phyloP scores from a whole-genome alignment of 257 asterid species.

The Solanum corneliomulleri region DNA sequence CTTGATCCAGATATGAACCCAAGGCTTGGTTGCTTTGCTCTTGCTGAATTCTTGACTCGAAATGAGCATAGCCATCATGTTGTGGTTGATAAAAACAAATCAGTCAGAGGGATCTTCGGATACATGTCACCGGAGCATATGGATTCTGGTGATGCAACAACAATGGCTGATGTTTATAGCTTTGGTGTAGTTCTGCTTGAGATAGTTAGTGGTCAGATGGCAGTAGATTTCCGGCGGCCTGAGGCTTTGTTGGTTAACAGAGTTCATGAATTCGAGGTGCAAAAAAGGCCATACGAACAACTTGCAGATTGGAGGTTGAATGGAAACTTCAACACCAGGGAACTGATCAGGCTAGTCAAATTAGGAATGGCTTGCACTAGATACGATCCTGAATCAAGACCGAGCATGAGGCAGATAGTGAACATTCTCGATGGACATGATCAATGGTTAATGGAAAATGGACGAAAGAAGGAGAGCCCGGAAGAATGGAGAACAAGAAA shows the following conservation, averaged over 20 bases:
- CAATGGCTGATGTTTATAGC: slow-evolving; percentile 88
- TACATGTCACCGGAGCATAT: slow-evolving; percentile 78
- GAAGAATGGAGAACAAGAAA: slow-evolving; percentile 74
- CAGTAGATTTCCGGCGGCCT: slow-evolving; percentile 63
- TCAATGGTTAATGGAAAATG: slow-evolving; percentile 37
- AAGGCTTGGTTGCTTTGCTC: slow-evolving; percentile 79
- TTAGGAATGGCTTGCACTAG: slow-evolving; percentile 72
- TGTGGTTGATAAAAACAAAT: slow-evolving; percentile 37
- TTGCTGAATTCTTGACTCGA: slow-evolving; percentile 74
- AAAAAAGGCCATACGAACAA: slow-evolving; percentile 33
- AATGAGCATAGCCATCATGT: slow-evolving; percentile 62
- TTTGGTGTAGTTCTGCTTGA: slow-evolving; percentile 83
- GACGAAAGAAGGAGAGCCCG: slow-evolving; percentile 29
- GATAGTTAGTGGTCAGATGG: slow-evolving; percentile 63
- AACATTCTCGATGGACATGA: slow-evolving; percentile 79
- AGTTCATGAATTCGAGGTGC: slow-evolving; percentile 37
- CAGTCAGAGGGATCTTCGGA: slow-evolving; percentile 76
- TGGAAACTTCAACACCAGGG: slow-evolving; percentile 44
- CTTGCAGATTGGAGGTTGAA: slow-evolving; percentile 60
- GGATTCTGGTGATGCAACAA: slow-evolving; percentile 66
- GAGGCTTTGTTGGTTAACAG: slow-evolving; percentile 51
- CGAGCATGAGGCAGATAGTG: slow-evolving; percentile 76
- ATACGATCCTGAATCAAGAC: slow-evolving; percentile 53
- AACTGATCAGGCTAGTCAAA: slow-evolving; percentile 55
- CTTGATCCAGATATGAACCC: slow-evolving; percentile 77